Evolutionary conservation across 1,284 basidiomycete genomes (phyloP).

Genomic region (Cutaneotrichosporon sp.): DNA sequence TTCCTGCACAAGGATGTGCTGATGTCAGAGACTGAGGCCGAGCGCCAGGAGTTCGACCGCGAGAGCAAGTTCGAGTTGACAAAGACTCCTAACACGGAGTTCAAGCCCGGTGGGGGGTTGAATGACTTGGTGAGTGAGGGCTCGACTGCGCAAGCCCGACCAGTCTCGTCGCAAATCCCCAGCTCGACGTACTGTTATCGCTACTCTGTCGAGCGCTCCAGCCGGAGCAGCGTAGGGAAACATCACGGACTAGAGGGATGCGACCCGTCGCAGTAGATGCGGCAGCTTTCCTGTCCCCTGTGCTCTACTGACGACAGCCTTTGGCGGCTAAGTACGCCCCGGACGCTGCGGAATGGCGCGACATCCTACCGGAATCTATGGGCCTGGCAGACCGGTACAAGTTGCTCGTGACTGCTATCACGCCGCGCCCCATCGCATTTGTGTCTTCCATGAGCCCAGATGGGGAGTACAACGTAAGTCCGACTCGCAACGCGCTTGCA

Average conservation of each 20-base stretch:
- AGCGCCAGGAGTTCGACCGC: constrained; percentile 2
- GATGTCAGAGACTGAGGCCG: constrained; percentile 4
- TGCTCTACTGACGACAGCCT: too few relatives aligned
- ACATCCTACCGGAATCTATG: constrained; percentile 55
- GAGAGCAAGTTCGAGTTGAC: constrained; percentile 29
- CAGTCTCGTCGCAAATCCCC: neutral
- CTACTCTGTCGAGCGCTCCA: too few relatives aligned
- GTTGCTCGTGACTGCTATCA: constrained; percentile 9
- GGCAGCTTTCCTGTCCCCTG: too few relatives aligned
- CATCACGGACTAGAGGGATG: too few relatives aligned
- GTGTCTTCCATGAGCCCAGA: constrained; percentile 59
- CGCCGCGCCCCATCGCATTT: constrained; percentile 67
- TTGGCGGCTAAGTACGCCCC: constrained; percentile 51
- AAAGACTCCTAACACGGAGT: constrained; percentile 54
- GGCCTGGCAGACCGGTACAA: constrained; percentile 43
- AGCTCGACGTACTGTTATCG: constrained; percentile 38
- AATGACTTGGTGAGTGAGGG: constrained; percentile 35
- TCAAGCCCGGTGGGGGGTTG: constrained; percentile 57
- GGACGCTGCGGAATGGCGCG: constrained; percentile 55
- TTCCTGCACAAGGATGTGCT: neutral
- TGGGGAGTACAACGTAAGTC: constrained; percentile 60
- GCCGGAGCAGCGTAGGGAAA: too few relatives aligned
- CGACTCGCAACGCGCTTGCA: too few relatives aligned
- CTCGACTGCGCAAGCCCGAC: too few relatives aligned
- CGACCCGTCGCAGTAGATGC: too few relatives aligned